Base-by-base conservation (phyloP, 2,329 filamentous ascomycete genomes). In the Scedosporium minutisporum region DNA sequence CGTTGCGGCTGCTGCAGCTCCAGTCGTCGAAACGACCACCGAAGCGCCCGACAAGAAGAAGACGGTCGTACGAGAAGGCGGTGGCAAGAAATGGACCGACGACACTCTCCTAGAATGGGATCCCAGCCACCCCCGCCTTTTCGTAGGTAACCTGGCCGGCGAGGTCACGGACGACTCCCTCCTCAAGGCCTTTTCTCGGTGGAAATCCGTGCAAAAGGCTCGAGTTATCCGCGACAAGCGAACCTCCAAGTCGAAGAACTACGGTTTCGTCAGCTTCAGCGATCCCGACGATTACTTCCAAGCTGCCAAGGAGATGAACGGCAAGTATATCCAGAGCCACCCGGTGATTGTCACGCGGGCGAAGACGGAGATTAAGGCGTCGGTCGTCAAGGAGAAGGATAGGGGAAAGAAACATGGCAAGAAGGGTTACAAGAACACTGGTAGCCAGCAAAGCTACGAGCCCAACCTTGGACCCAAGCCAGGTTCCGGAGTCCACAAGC, bases 241-340 rank as follows among this genome's bases (percentile, higher is more conserved):
- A 64, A 96, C 93, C 0, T 95, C 90, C 63, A 99, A 99, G 78
- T 96, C 90, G 71, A 96, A 95, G 73, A 95, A 93, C 0, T 99
- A 91, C 72, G 95, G 95, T 2, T 99, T 99, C 71, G 93, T 99
- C 63, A 95, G 91, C 75, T 97, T 99, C 77, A 89, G 87, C 69
- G 90, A 97, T 71, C 90, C 92, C 33, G 95, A 99, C 73, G 93
- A 97, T 71, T 97, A 96, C 74, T 97, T 99, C 80, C 86, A 91
- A 70, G 93, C 95, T 1, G 93, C 92, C 69, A 92, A 95, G 77
- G 93, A 97, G 78, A 97, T 97, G 95, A 90, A 97, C 71, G 93
- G 93, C 69, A 97, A 99, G 78, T 99, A 99, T 76, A 97, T 99
- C 72, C 93, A 96, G 70, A 97, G 92, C 73, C 95, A 97, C 74